These are phyloP conservation scores for Blastomyces parvus DNA, from an alignment of 2,329 filamentous ascomycete genomes.

Conservation along the genomic window DNA sequence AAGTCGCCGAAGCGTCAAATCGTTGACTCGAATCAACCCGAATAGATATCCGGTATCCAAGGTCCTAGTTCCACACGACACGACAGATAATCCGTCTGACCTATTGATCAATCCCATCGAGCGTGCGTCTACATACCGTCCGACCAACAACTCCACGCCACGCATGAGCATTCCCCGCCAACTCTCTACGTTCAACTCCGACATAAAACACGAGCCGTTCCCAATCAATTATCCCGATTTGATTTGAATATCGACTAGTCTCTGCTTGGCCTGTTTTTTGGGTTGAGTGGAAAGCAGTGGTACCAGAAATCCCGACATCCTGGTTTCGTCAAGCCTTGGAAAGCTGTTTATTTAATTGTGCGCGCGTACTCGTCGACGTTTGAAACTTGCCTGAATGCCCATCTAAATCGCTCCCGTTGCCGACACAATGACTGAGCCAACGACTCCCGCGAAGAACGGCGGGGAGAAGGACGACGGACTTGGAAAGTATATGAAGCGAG, in stretches of 20 bases:
- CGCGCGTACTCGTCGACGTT: neutral
- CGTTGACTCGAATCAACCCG: neutral
- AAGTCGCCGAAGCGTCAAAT: neutral
- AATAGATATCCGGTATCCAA: neutral
- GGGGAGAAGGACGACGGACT: constrained; percentile 24
- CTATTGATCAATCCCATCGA: neutral
- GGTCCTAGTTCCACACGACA: neutral
- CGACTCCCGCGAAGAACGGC: constrained; percentile 10
- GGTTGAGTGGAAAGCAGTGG: neutral
- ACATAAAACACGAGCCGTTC: no score
- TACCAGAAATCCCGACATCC: neutral
- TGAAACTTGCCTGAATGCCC: neutral
- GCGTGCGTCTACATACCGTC: neutral
- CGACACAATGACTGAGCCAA: constrained; percentile 14
- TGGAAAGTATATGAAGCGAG: constrained; percentile 32
- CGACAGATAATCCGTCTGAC: neutral
- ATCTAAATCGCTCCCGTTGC: neutral
- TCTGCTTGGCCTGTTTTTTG: neutral
- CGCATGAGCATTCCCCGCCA: neutral
- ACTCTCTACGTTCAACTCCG: neutral
- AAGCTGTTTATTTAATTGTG: neutral
- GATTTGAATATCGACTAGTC: neutral
- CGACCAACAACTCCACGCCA: neutral
- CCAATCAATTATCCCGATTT: neutral
- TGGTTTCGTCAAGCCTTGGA: neutral